Conservation (phyloP, 768 basidiomycete species). For the Mycena amicta region DNA sequence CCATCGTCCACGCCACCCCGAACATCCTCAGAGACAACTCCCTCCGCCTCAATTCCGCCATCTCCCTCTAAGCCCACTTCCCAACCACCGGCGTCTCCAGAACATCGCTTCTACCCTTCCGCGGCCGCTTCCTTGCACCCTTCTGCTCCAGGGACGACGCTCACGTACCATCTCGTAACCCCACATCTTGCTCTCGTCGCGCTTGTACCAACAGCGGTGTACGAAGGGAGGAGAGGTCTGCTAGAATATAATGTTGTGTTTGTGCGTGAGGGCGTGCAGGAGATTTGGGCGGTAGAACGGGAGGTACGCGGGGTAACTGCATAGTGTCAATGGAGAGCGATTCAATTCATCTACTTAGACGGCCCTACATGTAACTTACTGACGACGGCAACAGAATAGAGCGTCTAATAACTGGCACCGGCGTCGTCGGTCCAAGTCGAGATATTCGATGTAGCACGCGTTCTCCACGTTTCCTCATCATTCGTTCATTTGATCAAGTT, state of each 20-base stretch:
- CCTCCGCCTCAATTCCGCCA: conserved; percentile 26
- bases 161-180: conserved; percentile 83
- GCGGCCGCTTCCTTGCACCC: conserved; percentile 66
- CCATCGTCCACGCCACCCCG: conserved; percentile 31
- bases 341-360: too few relatives aligned
- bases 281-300: conserved; percentile 77
- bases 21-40: too few relatives aligned
- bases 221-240: conserved; percentile 70
- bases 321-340: too few relatives aligned
- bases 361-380: too few relatives aligned
- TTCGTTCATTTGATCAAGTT: too few relatives aligned
- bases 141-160: conserved; percentile 66
- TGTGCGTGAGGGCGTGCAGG: conserved; percentile 80
- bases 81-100: conserved; percentile 7
- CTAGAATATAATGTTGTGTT: conserved; percentile 88
- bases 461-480: too few relatives aligned
- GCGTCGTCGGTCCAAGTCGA: too few relatives aligned
- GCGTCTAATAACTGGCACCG: too few relatives aligned
- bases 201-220: conserved; percentile 71
- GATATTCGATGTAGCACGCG: too few relatives aligned
- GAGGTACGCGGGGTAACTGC: conserved; percentile 54
- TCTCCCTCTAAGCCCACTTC: conserved; percentile 20
- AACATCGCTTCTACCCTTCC: conserved; percentile 64
- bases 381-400: too few relatives aligned
- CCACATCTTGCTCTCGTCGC: conserved; percentile 71